Conservation (phyloP, 2,329 filamentous ascomycete genomes). For the Biscogniauxia marginata region DNA sequence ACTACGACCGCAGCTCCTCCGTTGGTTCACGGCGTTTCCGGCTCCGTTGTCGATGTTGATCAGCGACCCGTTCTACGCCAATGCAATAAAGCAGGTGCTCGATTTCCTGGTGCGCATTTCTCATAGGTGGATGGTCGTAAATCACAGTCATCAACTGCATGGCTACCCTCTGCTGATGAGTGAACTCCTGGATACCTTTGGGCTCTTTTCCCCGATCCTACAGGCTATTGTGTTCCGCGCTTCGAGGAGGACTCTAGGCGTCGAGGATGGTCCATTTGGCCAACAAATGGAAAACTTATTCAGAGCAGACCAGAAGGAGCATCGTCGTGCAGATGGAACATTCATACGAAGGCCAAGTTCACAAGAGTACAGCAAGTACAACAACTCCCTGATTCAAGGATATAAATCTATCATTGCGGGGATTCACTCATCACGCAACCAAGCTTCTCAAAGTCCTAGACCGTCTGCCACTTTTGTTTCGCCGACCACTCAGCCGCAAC, state of each 20-base stretch:
- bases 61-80: slow-evolving; percentile 16
- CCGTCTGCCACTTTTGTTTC: slow-evolving; percentile 3
- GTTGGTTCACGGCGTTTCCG: slow-evolving; percentile 40
- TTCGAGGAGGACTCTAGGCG: slow-evolving; percentile 46
- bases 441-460: slow-evolving; percentile 2
- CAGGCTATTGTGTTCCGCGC: slow-evolving; percentile 55
- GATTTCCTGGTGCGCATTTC: slow-evolving; percentile 45
- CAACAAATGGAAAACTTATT: slow-evolving; percentile 37
- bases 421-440: not conserved
- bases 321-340: slow-evolving; percentile 23
- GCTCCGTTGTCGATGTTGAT: slow-evolving; percentile 13
- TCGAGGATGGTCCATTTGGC: slow-evolving; percentile 35
- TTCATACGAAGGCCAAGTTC: slow-evolving; percentile 11
- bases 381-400: slow-evolving; percentile 14
- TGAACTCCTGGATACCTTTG: slow-evolving; percentile 51
- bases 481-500: slow-evolving; percentile 5
- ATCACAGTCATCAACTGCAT: slow-evolving; percentile 35
- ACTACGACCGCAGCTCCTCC: slow-evolving; percentile 27
- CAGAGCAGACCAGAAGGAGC: slow-evolving; percentile 33
- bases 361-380: slow-evolving; percentile 20
- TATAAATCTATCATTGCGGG: slow-evolving; percentile 18
- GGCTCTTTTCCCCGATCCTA: slow-evolving; percentile 49
- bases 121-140: slow-evolving; percentile 38
- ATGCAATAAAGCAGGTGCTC: slow-evolving; percentile 36
- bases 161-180: slow-evolving; percentile 55